Base-by-base conservation (phyloP, 306 rosid species). In the Dicorynia guianensis region DNA sequence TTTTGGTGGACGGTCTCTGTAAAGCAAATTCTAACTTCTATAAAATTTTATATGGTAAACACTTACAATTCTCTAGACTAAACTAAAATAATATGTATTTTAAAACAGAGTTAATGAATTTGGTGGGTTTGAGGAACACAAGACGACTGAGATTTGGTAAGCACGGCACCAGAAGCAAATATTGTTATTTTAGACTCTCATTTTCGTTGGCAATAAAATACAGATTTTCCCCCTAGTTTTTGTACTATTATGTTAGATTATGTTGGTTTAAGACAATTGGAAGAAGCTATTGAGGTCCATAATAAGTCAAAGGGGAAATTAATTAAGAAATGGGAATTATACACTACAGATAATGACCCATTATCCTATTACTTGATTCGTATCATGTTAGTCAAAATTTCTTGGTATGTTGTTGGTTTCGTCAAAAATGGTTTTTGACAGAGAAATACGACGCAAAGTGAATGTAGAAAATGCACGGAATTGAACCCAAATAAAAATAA, bases 1-100 rank as follows among this genome's bases (percentile, higher is more conserved):
- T 63, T 71, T 57, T 75, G 74, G 74, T 74, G 76, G 74, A 80
- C 71, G 19, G 11, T 69, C 39, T 69, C 74, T 25, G n/a, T n/a
- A n/a, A n/a, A n/a, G n/a, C n/a, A n/a, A n/a, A n/a, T n/a, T n/a
- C n/a, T n/a, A n/a, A n/a, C n/a, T n/a, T n/a, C n/a, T n/a, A n/a
- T n/a, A n/a, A n/a, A n/a, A n/a, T n/a, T n/a, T n/a, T n/a, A n/a
- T n/a, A n/a, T n/a, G n/a, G n/a, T n/a, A n/a, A n/a, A n/a, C n/a
- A n/a, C n/a, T n/a, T n/a, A n/a, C n/a, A n/a, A n/a, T n/a, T n/a
- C n/a, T n/a, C n/a, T n/a, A n/a, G n/a, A n/a, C 46, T 77, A 1
- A n/a, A 61, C 33, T 62, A 64, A 59, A 63, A 14, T 43, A 71
- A n/a, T 76, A 55, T 33, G 33, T 14, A 19, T 8, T 11, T 14